Evolutionary conservation across 1,139 yeast genomes (phyloP).

Genomic region (Hyphopichia burtonii): DNA sequence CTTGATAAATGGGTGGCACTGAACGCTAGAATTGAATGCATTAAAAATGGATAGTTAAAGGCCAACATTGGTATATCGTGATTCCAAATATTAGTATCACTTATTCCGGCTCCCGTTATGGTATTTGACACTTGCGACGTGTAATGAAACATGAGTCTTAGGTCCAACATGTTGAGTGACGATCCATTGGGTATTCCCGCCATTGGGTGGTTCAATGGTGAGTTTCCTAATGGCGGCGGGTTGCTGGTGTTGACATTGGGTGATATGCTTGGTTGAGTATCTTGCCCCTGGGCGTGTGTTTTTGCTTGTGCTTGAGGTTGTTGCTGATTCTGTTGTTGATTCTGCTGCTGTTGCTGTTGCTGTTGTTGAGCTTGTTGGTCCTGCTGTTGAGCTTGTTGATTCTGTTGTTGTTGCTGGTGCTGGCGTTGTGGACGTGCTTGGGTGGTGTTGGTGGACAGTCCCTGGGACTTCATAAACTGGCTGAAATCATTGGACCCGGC

Average conservation of each 20-base stretch:
- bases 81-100: slow-evolving; percentile 85
- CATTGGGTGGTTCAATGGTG: slow-evolving; percentile 13
- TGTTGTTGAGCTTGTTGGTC: slow-evolving; percentile 5
- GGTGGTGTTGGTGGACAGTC: slow-evolving; percentile 1
- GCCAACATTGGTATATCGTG: slow-evolving; percentile 86
- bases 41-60: slow-evolving; percentile 81
- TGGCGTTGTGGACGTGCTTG: background rate
- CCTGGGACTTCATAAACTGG: no score
- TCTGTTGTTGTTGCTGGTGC: slow-evolving; percentile 5
- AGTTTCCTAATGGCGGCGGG: slow-evolving; percentile 9
- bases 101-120: slow-evolving; percentile 86
- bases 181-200: slow-evolving; percentile 16
- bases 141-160: slow-evolving; percentile 83
- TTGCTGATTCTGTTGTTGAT: slow-evolving; percentile 6
- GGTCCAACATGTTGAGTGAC: slow-evolving; percentile 67
- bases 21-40: slow-evolving; percentile 88
- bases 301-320: slow-evolving; percentile 2
- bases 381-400: slow-evolving; percentile 7
- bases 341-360: slow-evolving; percentile 4
- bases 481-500: background rate
- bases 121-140: slow-evolving; percentile 82
- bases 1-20: slow-evolving; percentile 89
- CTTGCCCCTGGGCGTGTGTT: no score
- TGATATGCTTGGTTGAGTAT: slow-evolving; percentile 30
- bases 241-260: slow-evolving; percentile 23